phyloP scores from a whole-genome alignment of 1,284 basidiomycete genomes.

The Trametes hirsuta region DNA sequence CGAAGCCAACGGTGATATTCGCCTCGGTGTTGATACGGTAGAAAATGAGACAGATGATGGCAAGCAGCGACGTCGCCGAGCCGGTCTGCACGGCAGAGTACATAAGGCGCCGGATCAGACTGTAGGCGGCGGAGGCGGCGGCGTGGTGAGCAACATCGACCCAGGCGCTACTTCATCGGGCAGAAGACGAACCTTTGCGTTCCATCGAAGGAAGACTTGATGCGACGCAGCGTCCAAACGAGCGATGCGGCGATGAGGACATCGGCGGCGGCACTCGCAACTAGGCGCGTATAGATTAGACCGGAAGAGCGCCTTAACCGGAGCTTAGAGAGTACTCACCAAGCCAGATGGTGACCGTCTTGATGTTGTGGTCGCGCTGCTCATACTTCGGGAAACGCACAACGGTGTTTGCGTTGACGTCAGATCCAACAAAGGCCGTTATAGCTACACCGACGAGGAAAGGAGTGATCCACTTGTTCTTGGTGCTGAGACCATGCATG shows the following conservation, averaged over 20 bases:
- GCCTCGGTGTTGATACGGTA: constrained; percentile 4
- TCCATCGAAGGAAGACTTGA: not conserved
- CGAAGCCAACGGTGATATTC: constrained; percentile 2
- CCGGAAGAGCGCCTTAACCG: not conserved
- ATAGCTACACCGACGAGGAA: not conserved
- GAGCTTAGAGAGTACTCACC: not conserved
- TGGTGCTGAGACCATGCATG: not conserved
- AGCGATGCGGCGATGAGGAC: not conserved
- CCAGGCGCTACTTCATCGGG: not conserved
- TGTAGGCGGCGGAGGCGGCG: not conserved
- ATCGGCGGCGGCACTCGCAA: not conserved
- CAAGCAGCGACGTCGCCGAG: not conserved
- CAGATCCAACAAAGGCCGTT: not conserved
- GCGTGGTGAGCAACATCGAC: not conserved
- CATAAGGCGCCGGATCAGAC: not conserved
- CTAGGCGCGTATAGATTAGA: not conserved
- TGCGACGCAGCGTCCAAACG: not conserved
- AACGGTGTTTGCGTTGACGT: constrained; percentile 1
- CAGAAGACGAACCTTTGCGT: not conserved
- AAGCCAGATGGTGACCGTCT: constrained; percentile 3
- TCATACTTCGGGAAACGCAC: not conserved
- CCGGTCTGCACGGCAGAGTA: not conserved
- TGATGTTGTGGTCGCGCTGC: constrained; percentile 5
- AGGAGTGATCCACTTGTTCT: not conserved
- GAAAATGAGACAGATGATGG: constrained; percentile 3